phyloP scores from a whole-genome alignment of 495 filamentous ascomycete genomes.

The Wilcoxina mikolae region DNA sequence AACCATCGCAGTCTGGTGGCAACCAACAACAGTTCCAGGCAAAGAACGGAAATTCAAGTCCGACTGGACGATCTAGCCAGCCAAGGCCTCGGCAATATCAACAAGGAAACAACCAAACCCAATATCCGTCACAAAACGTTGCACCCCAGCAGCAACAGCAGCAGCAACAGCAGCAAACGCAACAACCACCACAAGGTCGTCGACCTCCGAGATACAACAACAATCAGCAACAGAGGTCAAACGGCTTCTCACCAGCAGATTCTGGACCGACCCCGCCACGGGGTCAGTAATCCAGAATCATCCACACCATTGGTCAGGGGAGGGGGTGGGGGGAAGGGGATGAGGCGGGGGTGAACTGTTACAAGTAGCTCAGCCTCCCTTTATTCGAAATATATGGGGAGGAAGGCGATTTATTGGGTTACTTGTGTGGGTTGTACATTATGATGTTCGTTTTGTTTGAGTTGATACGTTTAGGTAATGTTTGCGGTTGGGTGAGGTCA shows the following conservation, averaged over 20 bases:
- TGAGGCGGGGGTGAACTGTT: not conserved
- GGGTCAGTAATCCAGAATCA: constrained; percentile 21
- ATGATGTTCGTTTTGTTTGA: constrained; percentile 23
- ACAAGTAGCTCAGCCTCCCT: constrained; percentile 13
- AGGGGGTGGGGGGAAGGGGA: not conserved
- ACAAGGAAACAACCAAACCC: constrained; percentile 19
- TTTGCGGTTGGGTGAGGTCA: not conserved
- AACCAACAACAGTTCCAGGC: constrained; percentile 23
- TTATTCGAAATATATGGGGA: constrained; percentile 13
- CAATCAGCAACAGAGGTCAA: constrained; percentile 12
- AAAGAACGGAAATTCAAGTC: constrained; percentile 18
- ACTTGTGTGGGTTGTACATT: constrained; percentile 25
- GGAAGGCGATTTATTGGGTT: constrained; percentile 13
- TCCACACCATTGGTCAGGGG: not conserved
- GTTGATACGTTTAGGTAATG: constrained; percentile 18
- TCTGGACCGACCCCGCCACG: constrained; percentile 21
- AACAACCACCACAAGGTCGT: not conserved
- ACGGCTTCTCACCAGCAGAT: constrained; percentile 17
- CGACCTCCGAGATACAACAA: constrained; percentile 18
- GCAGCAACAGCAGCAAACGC: constrained; percentile 13
- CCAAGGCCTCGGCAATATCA: constrained; percentile 15
- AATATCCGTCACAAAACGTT: constrained; percentile 18
- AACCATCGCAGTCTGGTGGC: constrained; percentile 16
- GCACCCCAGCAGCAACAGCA: constrained; percentile 7
- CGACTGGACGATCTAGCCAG: constrained; percentile 5